Base-by-base conservation (phyloP, 1,284 basidiomycete genomes). In the Pascua sp. region DNA sequence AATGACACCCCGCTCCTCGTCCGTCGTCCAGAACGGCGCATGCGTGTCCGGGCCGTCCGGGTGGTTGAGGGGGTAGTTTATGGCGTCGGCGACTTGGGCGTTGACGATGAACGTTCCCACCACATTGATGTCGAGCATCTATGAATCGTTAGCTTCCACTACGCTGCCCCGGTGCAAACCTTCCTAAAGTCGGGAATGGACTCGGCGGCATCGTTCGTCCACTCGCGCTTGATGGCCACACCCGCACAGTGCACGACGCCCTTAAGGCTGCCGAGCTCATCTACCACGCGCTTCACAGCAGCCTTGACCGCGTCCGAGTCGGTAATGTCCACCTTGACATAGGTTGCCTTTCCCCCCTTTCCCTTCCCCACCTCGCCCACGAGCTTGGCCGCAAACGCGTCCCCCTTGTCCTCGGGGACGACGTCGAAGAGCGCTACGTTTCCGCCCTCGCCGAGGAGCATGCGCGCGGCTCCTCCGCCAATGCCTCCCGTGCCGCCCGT, bases 1-100 rank as follows among this genome's bases (percentile, higher is more conserved):
- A 49, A 75, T 75, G 51, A 74, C 63, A 37, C 72, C 73, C 13
- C 72, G 62, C 60, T 74, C 73, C 51, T 74, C 72, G 49, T 71
- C 64, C 36, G 63, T 61, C 0, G 66, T 67, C 62, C 64, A 70
- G 63, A 70, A 70, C 4, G 64, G 67, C 8, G 60, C 66, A 46
- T 66, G 65, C 37, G 61, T 57, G 38, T 54, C 56, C 2, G 54
- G 49, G 3, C 64, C 63, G 45, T 61, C 59, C 11, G 63, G 68
- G 57, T 68, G 68, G 60, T 62, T 70, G 54, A 54, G 63, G n/a
- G 65, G 65, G 44, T 62, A 65, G 60, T 73, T 72, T 63, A 75
- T 73, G 4, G 73, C 73, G 53, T 75, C 73, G 36, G 70, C 67
- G 37, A 75, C 64, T 52, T 68, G 63, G 37, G 73, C 73, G 46